These are phyloP conservation scores for Aspergillus floridensis DNA, from an alignment of 2,329 filamentous ascomycete species.

Conservation along the genomic window DNA sequence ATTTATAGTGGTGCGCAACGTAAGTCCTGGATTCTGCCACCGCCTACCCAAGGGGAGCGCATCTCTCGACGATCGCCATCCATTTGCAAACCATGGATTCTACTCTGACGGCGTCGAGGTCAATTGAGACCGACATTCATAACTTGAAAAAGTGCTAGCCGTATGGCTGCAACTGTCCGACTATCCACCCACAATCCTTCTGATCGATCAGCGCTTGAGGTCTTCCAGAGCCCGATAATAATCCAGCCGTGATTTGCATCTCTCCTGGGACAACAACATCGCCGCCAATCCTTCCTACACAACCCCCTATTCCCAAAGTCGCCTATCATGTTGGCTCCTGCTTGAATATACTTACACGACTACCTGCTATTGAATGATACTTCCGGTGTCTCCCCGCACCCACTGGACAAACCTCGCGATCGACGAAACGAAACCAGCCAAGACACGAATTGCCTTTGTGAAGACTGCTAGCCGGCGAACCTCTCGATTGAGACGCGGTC, in stretches of 20 bases:
- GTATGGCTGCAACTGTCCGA: neutral
- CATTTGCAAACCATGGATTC: neutral
- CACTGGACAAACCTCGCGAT: neutral
- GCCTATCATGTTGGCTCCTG: constrained; percentile 7
- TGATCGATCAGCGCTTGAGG: neutral
- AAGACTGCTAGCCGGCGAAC: neutral
- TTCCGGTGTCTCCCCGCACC: neutral
- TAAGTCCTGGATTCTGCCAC: constrained; percentile 14
- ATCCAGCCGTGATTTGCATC: neutral
- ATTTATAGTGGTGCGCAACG: constrained; percentile 11
- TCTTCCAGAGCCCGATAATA: neutral
- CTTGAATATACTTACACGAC: neutral
- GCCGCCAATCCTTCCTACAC: neutral
- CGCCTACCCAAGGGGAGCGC: constrained; percentile 9
- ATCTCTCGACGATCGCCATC: neutral
- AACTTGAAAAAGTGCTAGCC: neutral
- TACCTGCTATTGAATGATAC: neutral
- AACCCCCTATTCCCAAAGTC: neutral
- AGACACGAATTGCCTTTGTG: neutral
- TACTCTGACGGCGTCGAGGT: neutral
- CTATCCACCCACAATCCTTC: neutral
- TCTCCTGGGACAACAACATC: neutral
- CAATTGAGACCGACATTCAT: neutral
- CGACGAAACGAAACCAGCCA: neutral
- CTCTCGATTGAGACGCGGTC: neutral